Percentiles rank a stretch among this genome's conserved stretches.
Evolutionary conservation across 1,139 yeast genomes (phyloP).

Genomic region (Pichia sp.): DNA sequence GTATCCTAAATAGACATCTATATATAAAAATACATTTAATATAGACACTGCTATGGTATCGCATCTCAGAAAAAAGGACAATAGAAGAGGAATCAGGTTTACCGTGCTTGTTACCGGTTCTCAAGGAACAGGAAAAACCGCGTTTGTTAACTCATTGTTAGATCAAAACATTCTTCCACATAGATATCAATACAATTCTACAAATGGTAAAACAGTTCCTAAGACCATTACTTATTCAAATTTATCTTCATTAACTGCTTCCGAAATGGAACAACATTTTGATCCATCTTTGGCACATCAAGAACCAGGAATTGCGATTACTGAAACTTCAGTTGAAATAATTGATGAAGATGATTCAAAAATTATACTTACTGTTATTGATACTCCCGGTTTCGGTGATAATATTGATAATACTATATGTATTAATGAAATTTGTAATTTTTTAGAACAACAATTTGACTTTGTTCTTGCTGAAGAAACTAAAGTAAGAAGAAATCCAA

Average conservation of each 20-base stretch:
- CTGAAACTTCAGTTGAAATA: constrained; percentile 60
- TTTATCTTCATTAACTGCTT: constrained; percentile 32
- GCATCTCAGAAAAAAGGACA: constrained; percentile 54
- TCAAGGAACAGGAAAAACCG: constrained; percentile 76
- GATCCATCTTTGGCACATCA: constrained; percentile 41
- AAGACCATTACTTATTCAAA: constrained; percentile 46
- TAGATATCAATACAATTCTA: constrained; percentile 38
- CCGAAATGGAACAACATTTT: constrained; percentile 36
- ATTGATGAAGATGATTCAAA: constrained; percentile 47
- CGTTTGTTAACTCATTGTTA: constrained; percentile 71
- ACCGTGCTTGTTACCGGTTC: constrained; percentile 73
- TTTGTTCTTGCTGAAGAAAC: constrained; percentile 52
- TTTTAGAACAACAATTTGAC: constrained; percentile 52
- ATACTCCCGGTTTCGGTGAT: constrained; percentile 80
- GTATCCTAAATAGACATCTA: too few relatives aligned
- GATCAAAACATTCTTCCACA: constrained; percentile 58
- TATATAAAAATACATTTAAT: too few relatives aligned
- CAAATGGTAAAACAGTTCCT: constrained; percentile 28
- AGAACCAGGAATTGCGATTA: constrained; percentile 48
- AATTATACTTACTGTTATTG: constrained; percentile 50
- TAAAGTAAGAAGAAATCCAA: constrained; percentile 51
- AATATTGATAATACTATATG: constrained; percentile 42
- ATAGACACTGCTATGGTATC: constrained; percentile 1
- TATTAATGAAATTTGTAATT: constrained; percentile 41
- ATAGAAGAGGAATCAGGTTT: constrained; percentile 79